Conservation (phyloP, 2,329 filamentous ascomycete genomes). For the Stenocarpella maydis region DNA sequence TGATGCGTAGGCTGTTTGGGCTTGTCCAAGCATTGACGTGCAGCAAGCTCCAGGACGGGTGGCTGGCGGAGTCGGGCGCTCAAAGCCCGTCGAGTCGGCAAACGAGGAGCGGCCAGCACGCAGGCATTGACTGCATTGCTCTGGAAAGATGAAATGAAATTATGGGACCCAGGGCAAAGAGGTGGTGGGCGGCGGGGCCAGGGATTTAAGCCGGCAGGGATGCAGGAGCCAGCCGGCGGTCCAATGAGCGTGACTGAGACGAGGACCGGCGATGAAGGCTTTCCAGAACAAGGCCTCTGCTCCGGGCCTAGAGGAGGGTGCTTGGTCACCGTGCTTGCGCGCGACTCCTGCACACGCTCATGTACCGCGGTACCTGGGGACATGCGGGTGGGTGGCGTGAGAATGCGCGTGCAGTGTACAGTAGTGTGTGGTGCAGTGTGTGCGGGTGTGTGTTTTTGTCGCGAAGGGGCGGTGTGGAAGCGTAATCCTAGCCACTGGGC, state of each 20-base stretch:
- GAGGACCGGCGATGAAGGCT: conserved; percentile 4
- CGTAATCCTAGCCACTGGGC: conserved; percentile 17
- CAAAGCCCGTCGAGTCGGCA: conserved; percentile 24
- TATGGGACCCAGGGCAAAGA: conserved; percentile 22
- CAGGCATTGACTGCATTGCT: conserved; percentile 27
- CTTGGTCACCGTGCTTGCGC: conserved; percentile 24
- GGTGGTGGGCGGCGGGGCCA: conserved; percentile 14
- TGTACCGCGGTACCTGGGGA: conserved; percentile 8
- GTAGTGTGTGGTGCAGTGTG: not conserved
- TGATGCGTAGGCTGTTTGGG: conserved; percentile 36
- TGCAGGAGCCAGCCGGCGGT: conserved; percentile 12
- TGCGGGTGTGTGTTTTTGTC: not conserved
- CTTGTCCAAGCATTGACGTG: conserved; percentile 26
- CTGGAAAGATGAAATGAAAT: conserved; percentile 28
- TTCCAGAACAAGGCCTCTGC: conserved; percentile 26
- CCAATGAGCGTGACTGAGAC: conserved; percentile 25
- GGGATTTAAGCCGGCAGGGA: conserved; percentile 25
- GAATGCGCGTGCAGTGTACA: not conserved
- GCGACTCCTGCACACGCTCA: conserved; percentile 15
- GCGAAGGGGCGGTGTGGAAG: conserved; percentile 24
- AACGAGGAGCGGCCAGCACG: conserved; percentile 25
- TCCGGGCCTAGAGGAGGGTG: conserved; percentile 26
- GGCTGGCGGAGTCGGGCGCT: conserved; percentile 27
- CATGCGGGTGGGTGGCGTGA: conserved; percentile 2
- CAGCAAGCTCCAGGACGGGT: conserved; percentile 21